Evolutionary conservation across 2,329 filamentous ascomycete genomes (phyloP), one percentile per base, ranked within the genome.

Genomic region (Dendryphion nanum): DNA sequence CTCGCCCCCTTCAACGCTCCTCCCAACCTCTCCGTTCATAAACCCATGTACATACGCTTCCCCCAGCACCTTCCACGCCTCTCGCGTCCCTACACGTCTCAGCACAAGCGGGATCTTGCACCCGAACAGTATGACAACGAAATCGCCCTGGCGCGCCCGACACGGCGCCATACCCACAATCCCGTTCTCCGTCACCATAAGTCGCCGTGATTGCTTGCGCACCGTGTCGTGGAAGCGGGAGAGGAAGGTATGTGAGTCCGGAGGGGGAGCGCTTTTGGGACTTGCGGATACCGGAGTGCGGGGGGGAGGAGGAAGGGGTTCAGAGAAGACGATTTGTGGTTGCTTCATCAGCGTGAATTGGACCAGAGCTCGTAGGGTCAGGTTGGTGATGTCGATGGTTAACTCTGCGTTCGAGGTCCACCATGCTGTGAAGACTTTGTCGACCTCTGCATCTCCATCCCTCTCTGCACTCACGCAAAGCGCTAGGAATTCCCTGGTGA

Each of bases 51-150:
- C 39, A 32, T 61, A 61, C 6, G 41, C 53, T 29, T 63, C 59
- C 1, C 59, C 59, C 14, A 63, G 42, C 6, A 61, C 48, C 18
- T 48, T 41, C 51, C 51, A 63, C 2, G 40, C 43, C 12, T 59
- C 45, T 33, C 35, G 41, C 2, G 28, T 18, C 6, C 40, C 38
- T 1, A 34, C 24, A n/a, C n/a, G n/a, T n/a, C 32, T 30, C 5
- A 67, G 31, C 1, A 67, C 44, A 14, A 66, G 49, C 3, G 64
- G 64, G 4, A 67, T 64, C 31, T 56, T 64, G 33, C 64, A 67
- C 0, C 60, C 63, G 18, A 57, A 57, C 4, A 67, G 13, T 18
- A 67, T 47, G 5, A 50, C 63, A 7, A 66, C 42, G 7, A 48
- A 44, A 38, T 66, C 61, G 7, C 61, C 62, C 3, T 39, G 35